A percentile compares a stretch with the other conserved stretches of the same genome.
These are phyloP conservation scores for Ploettnerulaceae sp. DNA, from an alignment of 2,329 filamentous ascomycete genomes.

Conservation along the genomic window DNA sequence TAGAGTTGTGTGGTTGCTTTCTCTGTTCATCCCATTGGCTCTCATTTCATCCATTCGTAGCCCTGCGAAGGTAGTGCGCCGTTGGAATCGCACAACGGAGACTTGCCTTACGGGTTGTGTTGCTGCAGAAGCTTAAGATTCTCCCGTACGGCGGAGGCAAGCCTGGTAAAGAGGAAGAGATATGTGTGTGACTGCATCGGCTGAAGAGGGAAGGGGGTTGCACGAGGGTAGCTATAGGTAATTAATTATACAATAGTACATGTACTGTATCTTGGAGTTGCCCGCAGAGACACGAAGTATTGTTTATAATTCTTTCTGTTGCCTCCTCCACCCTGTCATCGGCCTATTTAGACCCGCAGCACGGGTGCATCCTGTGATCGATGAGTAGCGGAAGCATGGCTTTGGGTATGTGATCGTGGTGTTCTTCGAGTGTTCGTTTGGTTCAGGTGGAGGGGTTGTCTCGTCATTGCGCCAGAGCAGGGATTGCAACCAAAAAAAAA, in stretches of 20 bases:
- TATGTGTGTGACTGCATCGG: neutral
- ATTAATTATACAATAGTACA: too few species aligned
- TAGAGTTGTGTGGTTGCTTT: neutral
- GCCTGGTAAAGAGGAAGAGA: neutral
- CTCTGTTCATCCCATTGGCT: slow-evolving; percentile 6
- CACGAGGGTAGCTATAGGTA: neutral
- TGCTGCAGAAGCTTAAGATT: slow-evolving; percentile 1
- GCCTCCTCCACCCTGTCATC: neutral
- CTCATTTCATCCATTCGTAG: slow-evolving; percentile 4
- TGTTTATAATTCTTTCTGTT: neutral
- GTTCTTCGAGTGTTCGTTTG: slow-evolving; percentile 1
- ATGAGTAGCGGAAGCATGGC: neutral
- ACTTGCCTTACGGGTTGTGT: neutral
- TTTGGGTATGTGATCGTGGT: neutral
- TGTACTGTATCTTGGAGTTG: neutral
- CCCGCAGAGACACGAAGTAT: neutral
- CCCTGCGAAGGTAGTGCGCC: slow-evolving; percentile 12
- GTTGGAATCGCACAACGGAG: slow-evolving; percentile 15
- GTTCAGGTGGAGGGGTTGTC: slow-evolving; percentile 4
- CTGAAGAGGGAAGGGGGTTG: neutral
- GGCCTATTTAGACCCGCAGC: slow-evolving; percentile 15
- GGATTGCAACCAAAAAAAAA: neutral
- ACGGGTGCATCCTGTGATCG: slow-evolving; percentile 21
- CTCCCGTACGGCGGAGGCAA: neutral
- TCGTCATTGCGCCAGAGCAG: slow-evolving; percentile 9